Evolutionary conservation across 768 basidiomycete genomes (phyloP).

Genomic region (Kwoniella dejecticola): DNA sequence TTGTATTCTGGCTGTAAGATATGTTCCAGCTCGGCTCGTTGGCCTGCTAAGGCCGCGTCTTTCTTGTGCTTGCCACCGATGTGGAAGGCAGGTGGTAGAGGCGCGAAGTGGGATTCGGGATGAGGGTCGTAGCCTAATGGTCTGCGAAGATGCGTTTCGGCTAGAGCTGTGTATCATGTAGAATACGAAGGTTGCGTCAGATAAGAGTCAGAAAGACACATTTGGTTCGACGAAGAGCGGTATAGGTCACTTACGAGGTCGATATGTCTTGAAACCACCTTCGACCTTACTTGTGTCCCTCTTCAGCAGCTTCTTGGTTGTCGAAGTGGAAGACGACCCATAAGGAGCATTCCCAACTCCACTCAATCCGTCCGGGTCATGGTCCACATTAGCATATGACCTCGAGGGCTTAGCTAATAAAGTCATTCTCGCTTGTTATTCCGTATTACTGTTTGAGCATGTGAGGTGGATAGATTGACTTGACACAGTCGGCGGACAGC

Average conservation of each 20-base stretch:
- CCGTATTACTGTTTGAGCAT: not conserved
- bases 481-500: too few relatives aligned
- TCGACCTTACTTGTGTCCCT: constrained; percentile 23
- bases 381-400: constrained; percentile 44
- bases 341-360: constrained; percentile 27
- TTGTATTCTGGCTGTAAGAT: constrained; percentile 46
- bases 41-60: constrained; percentile 34
- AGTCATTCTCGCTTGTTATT: constrained; percentile 15
- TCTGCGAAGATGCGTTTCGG: constrained; percentile 41
- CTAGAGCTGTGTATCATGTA: constrained; percentile 27
- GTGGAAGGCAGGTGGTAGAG: constrained; percentile 41
- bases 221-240: too few relatives aligned
- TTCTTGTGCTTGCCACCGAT: constrained; percentile 33
- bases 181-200: not conserved
- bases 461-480: too few relatives aligned
- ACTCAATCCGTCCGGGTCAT: constrained; percentile 37
- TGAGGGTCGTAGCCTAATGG: constrained; percentile 37
- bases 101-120: constrained; percentile 42
- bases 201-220: too few relatives aligned
- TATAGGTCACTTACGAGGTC: constrained; percentile 45
- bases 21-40: constrained; percentile 48
- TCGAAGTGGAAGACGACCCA: not conserved
- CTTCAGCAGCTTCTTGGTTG: constrained; percentile 4
- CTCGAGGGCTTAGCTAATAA: constrained; percentile 37
- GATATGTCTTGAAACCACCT: constrained; percentile 47